Evolutionary conservation across 179 eudicot species (phyloP).

Genomic region (Nepenthes alata): DNA sequence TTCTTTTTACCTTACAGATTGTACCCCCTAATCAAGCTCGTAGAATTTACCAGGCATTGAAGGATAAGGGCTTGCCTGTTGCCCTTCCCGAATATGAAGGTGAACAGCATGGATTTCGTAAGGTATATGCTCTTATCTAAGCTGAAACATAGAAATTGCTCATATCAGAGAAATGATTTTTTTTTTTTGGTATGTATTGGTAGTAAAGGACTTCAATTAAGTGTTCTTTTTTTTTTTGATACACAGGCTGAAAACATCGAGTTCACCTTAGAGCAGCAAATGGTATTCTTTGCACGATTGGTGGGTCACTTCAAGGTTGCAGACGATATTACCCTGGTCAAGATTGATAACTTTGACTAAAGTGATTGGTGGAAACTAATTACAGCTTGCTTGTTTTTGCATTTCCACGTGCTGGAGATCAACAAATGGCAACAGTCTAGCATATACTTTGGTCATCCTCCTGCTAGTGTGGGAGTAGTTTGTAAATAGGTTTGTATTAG

Average conservation of each 20-base stretch:
- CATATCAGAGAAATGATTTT: no score
- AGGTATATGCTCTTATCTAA: constrained; percentile 29
- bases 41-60: constrained; percentile 64
- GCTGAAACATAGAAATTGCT: background rate
- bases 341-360: constrained; percentile 74
- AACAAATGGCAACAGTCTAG: no score
- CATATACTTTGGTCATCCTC: no score
- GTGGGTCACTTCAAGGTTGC: constrained; percentile 71
- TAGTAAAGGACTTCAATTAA: no score
- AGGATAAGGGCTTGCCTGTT: constrained; percentile 81
- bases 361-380: background rate
- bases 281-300: constrained; percentile 86
- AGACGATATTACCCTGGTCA: constrained; percentile 66
- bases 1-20: constrained; percentile 33
- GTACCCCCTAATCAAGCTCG: constrained; percentile 85
- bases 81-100: constrained; percentile 94
- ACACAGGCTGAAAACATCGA: constrained; percentile 87
- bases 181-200: no score
- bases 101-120: constrained; percentile 93
- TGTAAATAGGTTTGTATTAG: no score
- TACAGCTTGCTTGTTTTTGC: no score
- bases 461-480: no score
- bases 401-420: no score
- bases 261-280: constrained; percentile 83
- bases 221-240: background rate